These are phyloP conservation scores for Camellia oleifera DNA, from an alignment of 179 eudicot genomes.

Conservation along the genomic window DNA sequence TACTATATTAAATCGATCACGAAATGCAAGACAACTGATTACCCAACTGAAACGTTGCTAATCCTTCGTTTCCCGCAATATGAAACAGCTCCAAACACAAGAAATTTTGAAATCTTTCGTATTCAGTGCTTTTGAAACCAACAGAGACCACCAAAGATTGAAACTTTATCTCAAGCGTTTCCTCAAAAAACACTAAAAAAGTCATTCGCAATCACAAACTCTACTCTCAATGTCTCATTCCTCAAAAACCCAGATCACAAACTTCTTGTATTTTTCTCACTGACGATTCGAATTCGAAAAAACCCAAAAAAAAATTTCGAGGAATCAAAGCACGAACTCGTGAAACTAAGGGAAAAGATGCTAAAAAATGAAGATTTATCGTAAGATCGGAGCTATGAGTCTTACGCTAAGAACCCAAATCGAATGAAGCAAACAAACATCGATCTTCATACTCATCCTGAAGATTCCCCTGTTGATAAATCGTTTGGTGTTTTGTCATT, in stretches of 20 bases:
- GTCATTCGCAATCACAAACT: background rate
- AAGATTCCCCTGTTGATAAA: slow-evolving; percentile 5
- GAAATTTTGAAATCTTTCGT: too few relatives aligned
- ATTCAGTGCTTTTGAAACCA: background rate
- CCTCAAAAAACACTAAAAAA: background rate
- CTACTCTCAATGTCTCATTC: background rate
- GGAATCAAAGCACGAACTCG: background rate
- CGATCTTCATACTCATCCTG: background rate
- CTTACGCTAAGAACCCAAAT: background rate
- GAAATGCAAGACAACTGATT: background rate
- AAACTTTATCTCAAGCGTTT: background rate
- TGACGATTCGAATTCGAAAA: background rate
- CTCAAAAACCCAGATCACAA: background rate
- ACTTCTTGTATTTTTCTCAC: background rate
- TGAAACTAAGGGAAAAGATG: background rate
- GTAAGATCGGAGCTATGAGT: slow-evolving; percentile 1
- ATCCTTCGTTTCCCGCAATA: background rate
- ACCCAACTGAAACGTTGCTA: slow-evolving; percentile 13
- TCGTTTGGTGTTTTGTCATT: background rate
- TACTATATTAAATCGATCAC: too few relatives aligned
- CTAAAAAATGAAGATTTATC: background rate
- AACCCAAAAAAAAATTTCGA: background rate
- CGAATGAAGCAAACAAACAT: background rate
- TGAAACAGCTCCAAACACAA: background rate
- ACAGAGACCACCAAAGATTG: background rate